Conservation (phyloP, 2,329 filamentous ascomycete genomes). For the Paraphaeosphaeria sporulosa region DNA sequence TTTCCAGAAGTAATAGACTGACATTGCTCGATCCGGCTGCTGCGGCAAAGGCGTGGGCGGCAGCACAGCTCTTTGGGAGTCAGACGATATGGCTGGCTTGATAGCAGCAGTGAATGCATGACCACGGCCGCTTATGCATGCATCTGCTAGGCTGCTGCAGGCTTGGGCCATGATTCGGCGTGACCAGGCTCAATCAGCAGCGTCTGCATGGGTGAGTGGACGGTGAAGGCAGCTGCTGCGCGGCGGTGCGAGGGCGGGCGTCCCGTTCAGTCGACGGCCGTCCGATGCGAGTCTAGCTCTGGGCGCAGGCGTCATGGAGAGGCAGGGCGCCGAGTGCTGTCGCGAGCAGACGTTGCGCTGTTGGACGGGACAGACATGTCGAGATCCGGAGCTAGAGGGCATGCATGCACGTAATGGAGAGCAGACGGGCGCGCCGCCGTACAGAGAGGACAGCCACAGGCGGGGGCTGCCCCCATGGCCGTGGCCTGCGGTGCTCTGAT, state of each 20-base stretch:
- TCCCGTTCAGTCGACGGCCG: slow-evolving; percentile 25
- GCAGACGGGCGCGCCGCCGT: slow-evolving; percentile 2
- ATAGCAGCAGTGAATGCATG: slow-evolving; percentile 43
- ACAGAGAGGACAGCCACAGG: slow-evolving; percentile 10
- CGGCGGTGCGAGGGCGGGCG: slow-evolving; percentile 14
- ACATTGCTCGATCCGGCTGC: slow-evolving; percentile 43
- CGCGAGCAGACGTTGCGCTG: neutral
- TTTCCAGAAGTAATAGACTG: slow-evolving; percentile 35
- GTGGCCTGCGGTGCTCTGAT: neutral
- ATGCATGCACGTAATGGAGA: slow-evolving; percentile 13
- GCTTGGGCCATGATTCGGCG: slow-evolving; percentile 39
- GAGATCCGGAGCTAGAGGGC: slow-evolving; percentile 8
- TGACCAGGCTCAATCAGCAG: slow-evolving; percentile 44
- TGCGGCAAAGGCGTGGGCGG: slow-evolving; percentile 44
- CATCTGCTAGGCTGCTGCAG: slow-evolving; percentile 30
- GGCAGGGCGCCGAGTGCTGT: neutral
- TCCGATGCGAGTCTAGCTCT: slow-evolving; percentile 31
- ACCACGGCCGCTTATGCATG: slow-evolving; percentile 48
- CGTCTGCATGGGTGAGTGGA: slow-evolving; percentile 32
- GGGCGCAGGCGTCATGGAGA: slow-evolving; percentile 11
- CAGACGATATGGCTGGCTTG: slow-evolving; percentile 43
- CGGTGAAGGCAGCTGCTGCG: neutral
- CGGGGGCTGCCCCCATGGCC: neutral
- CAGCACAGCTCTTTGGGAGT: slow-evolving; percentile 16
- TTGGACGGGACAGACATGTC: neutral